These are phyloP conservation scores for Mycena rosella DNA, from an alignment of 768 basidiomycete genomes.

Conservation along the genomic window DNA sequence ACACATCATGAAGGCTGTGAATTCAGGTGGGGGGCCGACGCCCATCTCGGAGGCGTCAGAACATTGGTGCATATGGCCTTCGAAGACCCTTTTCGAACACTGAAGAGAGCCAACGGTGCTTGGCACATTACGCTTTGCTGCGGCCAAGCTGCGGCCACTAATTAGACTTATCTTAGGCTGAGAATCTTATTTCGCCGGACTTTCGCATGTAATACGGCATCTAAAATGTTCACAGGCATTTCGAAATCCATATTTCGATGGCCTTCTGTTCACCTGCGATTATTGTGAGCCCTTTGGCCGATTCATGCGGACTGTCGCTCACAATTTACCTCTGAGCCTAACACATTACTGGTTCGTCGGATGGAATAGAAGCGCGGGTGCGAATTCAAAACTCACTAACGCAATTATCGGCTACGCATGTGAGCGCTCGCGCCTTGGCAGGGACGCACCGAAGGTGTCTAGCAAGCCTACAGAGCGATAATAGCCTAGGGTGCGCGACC, in stretches of 20 bases:
- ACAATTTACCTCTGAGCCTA: too few species aligned
- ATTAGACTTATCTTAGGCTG: too few species aligned
- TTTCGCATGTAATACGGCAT: too few species aligned
- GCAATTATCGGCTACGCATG: not conserved
- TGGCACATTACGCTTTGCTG: not conserved
- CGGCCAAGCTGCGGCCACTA: too few species aligned
- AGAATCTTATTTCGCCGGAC: too few species aligned
- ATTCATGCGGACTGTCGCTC: too few species aligned
- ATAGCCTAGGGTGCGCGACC: not conserved
- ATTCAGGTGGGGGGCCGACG: slow-evolving; percentile 6
- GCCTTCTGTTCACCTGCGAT: too few species aligned
- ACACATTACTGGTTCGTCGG: not conserved
- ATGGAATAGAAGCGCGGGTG: not conserved
- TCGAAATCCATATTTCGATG: too few species aligned
- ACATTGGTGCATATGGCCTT: not conserved
- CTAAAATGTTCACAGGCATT: too few species aligned
- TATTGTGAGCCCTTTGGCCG: too few species aligned
- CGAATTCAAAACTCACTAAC: not conserved
- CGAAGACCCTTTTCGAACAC: not conserved
- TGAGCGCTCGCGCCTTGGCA: not conserved
- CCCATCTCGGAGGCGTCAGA: not conserved
- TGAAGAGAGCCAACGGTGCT: not conserved
- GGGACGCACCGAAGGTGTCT: not conserved
- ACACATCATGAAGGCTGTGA: not conserved
- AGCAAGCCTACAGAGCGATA: not conserved